Conservation (phyloP, 345 rosid species). For the Corymbia maculata region DNA sequence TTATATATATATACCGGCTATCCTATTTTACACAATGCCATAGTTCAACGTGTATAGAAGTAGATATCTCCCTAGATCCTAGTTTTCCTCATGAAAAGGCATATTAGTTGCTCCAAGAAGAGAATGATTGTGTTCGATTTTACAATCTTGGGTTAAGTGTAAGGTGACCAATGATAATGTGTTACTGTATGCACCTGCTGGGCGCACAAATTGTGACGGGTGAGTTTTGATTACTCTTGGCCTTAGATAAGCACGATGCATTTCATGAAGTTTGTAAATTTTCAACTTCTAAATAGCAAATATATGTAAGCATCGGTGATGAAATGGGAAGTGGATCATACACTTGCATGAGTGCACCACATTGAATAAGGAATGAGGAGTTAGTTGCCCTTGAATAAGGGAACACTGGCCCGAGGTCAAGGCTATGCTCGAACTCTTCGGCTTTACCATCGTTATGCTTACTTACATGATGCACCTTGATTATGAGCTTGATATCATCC, state of each 20-base stretch:
- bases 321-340: background rate
- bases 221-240: background rate
- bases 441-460: background rate
- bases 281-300: background rate
- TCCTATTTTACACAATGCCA: background rate
- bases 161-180: background rate
- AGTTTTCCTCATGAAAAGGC: background rate
- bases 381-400: background rate
- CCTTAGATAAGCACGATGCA: background rate
- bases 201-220: background rate
- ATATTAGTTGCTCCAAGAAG: accelerated
- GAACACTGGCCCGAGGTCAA: background rate
- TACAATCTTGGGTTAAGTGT: background rate
- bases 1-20: background rate
- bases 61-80: background rate
- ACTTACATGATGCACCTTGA: background rate
- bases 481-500: background rate
- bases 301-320: background rate
- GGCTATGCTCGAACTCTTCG: background rate
- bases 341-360: background rate
- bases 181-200: accelerated
- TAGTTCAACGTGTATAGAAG: background rate
- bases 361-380: background rate
- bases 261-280: background rate
- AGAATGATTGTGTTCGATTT: background rate